phyloP scores from a whole-genome alignment of 2,329 filamentous ascomycete species.

The Trichoderma sp. region DNA sequence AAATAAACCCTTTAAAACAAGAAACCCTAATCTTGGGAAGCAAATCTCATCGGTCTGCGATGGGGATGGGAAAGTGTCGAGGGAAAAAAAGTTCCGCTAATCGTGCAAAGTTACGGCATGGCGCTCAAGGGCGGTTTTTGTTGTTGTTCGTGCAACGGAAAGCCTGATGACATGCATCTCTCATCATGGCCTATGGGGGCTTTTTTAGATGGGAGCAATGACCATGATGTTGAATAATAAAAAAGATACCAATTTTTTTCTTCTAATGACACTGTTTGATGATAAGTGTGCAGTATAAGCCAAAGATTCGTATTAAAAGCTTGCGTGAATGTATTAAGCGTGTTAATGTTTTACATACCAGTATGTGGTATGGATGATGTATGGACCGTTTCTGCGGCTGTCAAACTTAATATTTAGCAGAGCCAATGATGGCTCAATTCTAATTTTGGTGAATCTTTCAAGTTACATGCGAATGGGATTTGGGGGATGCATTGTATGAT shows the following conservation, averaged over 20 bases:
- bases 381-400: neutral
- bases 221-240: slow-evolving; percentile 3
- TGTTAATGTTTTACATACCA: neutral
- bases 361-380: too few relatives aligned
- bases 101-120: neutral
- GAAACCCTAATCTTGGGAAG: neutral
- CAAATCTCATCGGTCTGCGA: neutral
- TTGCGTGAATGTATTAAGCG: neutral
- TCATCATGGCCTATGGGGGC: neutral
- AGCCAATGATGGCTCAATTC: neutral
- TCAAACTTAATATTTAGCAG: neutral
- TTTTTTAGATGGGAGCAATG: neutral
- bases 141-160: neutral
- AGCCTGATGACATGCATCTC: neutral
- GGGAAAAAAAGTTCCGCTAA: neutral
- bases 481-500: neutral
- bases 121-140: neutral
- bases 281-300: neutral
- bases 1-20: neutral
- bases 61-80: neutral
- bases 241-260: slow-evolving; percentile 13
- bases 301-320: too few relatives aligned
- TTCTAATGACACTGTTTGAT: neutral
- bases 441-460: neutral
- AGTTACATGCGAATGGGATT: neutral